Base-by-base conservation (phyloP, 352 stramenopile genomes). In the Phytophthora ramorum region DNA sequence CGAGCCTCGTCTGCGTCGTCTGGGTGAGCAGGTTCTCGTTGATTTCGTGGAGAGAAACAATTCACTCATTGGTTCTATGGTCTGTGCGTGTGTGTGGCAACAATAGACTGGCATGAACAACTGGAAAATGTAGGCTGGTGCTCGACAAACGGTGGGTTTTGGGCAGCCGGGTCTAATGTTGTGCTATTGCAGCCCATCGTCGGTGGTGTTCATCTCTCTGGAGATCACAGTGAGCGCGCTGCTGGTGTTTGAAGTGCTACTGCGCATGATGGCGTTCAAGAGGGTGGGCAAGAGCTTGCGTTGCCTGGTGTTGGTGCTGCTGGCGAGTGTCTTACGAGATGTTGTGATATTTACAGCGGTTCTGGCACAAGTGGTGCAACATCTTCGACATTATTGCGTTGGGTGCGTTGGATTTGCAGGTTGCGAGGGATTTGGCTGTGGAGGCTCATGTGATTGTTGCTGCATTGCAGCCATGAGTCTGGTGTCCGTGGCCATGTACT, bases 341-440 rank as follows among this genome's bases (percentile, higher is more conserved):
- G 14, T 7, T 38, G 16, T 50, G 16, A 7, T 63, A 4, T 34
- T 50, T 48, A 17, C 58, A 94, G 85, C 76, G 81, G 26, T 95
- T 92, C 54, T 95, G 87, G 84, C 80, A 79, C 55, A 92, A 91
- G 65, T 95, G 87, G 87, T 89, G 77, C 63, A 95, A 95, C 71
- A 79, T 95, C 17, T 95, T 95, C 50, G 87, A 95, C 64, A 70
- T 95, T 28, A 43, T 92, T n/a, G 87, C 83, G 16, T 71, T 92
- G 16, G 73, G 85, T 94, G 26, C 26, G 66, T 67, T 45, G 37
- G 2, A 6, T 34, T 16, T 17, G 37, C 19, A 35, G 20, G 20
- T 41, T 43, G 13, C 3, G 9, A 6, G 7, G 14, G 8, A 44
- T 63, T 13, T 57, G 30, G 12, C 16, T 61, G n/a, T 13, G 28